Evolutionary conservation across 2,329 filamentous ascomycete genomes (phyloP).

Genomic region (Fusarium vanettenii): DNA sequence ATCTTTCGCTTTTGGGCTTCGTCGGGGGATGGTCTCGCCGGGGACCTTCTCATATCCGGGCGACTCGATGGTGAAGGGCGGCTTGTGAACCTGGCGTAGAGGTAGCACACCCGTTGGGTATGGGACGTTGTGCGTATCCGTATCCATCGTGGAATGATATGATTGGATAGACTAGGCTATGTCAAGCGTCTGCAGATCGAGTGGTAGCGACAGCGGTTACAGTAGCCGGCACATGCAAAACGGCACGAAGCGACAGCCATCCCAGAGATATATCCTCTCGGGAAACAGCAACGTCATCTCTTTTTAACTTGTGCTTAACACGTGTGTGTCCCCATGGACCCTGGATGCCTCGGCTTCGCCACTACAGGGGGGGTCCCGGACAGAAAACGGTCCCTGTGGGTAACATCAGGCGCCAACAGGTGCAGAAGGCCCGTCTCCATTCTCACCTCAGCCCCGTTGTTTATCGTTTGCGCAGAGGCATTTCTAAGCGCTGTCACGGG

Average conservation of each 20-base stretch:
- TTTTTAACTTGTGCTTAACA: not conserved
- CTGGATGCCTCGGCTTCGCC: not conserved
- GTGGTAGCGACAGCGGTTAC: not conserved
- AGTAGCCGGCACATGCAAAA: not conserved
- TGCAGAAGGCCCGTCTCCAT: not conserved
- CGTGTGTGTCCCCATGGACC: not conserved
- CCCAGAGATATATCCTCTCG: not conserved
- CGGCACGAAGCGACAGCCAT: not conserved
- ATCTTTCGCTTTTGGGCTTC: slow-evolving; percentile 77
- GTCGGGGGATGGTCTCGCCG: slow-evolving; percentile 85
- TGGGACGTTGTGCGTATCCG: not conserved
- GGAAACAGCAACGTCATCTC: not conserved
- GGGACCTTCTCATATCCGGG: slow-evolving; percentile 73
- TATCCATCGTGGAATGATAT: not conserved
- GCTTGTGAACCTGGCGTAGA: slow-evolving; percentile 70
- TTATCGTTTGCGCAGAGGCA: not conserved
- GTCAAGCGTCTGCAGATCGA: not conserved
- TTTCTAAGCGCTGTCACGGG: not conserved
- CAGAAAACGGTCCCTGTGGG: not conserved
- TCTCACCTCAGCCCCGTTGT: not conserved
- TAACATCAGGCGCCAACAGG: not conserved
- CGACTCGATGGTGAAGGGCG: slow-evolving; percentile 80
- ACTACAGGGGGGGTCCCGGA: not conserved
- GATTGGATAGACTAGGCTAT: not conserved
- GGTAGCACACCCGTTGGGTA: slow-evolving; percentile 57